Evolutionary conservation across 257 asterid species (phyloP), one percentile per base, ranked within the genome.

Genomic region (Ligustrum vulgare): DNA sequence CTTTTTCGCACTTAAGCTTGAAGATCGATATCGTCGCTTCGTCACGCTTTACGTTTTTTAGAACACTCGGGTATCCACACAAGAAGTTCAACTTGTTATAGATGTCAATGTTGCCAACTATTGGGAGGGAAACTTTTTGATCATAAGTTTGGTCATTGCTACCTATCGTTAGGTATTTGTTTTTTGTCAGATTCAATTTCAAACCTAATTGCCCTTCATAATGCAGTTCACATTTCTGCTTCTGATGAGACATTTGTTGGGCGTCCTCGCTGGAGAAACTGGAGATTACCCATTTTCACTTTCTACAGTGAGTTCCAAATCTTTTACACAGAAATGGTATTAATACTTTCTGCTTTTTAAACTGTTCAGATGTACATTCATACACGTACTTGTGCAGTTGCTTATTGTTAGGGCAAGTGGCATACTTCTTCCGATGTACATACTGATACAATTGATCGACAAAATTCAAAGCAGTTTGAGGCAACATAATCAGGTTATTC

Each of bases 361-460:
- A 28, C 15, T 43, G 2, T 33, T 20, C 3, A 3, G 0, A 60
- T 69, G 34, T 10, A 35, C 10, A 6, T 8, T 2, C 6, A 13
- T 43, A 43, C 20, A 58, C 23, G 56, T 32, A 51, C 54, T 64
- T 34, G 35, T 54, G 83, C 97, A 94, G 98, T 75, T 94, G 76
- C 74, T 89, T 20, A 75, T 87, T 31, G 83, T 85, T 15, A 85
- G 83, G 82, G 89, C 92, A 5, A 87, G 86, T 69, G 97, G 97
- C 15, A 86, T 94, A 65, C 72, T 94, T 20, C 80, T 92, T 6
- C 98, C 98, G n/a, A 89, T 94, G 97, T 92, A 87, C 84, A 69
- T 92, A 70, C 64, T 94, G 77, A 13, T 89, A 60, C 82, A 89
- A 80, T 70, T 94, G 43, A 71, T 87, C 66, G 70, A 91, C 12